Percentiles rank a stretch among this genome's conserved stretches.
Evolutionary conservation across 2,329 filamentous ascomycete genomes (phyloP).

Genomic region (Coniochaeta prunicola): DNA sequence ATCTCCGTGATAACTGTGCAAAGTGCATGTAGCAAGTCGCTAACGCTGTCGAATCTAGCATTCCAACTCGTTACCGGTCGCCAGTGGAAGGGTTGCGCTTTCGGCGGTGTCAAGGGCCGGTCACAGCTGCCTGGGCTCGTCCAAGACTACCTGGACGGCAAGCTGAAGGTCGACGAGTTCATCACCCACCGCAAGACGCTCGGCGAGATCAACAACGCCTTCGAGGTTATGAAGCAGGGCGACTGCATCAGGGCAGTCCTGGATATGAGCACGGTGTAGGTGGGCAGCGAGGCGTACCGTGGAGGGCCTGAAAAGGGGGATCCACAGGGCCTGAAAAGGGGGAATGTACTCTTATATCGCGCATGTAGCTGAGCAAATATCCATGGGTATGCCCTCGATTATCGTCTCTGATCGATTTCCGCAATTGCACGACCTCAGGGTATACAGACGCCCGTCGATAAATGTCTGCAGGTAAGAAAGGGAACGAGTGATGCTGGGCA

Average conservation of each 20-base stretch:
- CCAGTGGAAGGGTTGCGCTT: slow-evolving; percentile 96
- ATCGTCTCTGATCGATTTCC: not conserved
- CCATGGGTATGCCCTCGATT: not conserved
- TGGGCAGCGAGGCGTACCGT: not conserved
- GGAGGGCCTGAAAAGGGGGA: not conserved
- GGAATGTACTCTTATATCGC: not conserved
- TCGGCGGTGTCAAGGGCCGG: slow-evolving; percentile 96
- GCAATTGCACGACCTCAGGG: too few species aligned
- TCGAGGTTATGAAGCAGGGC: slow-evolving; percentile 85
- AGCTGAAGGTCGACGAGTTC: slow-evolving; percentile 98
- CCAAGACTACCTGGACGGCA: slow-evolving; percentile 78
- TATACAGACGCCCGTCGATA: not conserved
- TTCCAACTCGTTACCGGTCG: slow-evolving; percentile 98
- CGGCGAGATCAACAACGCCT: slow-evolving; percentile 79
- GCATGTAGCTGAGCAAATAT: not conserved
- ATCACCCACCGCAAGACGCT: slow-evolving; percentile 92
- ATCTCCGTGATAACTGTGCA: not conserved
- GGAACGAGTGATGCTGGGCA: not conserved
- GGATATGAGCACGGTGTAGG: slow-evolving; percentile 33
- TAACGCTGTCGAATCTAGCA: slow-evolving; percentile 25
- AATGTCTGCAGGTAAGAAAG: not conserved
- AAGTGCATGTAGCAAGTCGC: not conserved
- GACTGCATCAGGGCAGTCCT: slow-evolving; percentile 97
- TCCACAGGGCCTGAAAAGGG: not conserved
- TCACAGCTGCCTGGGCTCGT: slow-evolving; percentile 84